phyloP scores from a whole-genome alignment of 805 yeast species.

The Metschnikowia similis region DNA sequence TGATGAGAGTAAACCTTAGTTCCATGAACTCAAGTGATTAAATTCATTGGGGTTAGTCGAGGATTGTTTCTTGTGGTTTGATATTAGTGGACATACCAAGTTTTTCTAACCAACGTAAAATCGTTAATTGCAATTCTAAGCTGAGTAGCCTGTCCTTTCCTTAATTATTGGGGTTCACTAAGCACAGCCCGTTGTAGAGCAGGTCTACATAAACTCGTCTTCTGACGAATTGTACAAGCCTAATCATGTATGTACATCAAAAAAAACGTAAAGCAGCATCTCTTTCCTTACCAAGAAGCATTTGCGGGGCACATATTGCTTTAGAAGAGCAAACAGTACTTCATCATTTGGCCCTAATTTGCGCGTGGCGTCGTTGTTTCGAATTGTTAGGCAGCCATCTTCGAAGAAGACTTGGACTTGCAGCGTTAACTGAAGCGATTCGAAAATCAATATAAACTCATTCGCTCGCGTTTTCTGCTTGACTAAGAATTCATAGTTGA shows the following conservation, averaged over 20 bases:
- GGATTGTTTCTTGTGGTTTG: too few relatives aligned
- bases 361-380: slow-evolving; percentile 12
- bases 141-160: too few relatives aligned
- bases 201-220: too few relatives aligned
- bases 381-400: slow-evolving; percentile 7
- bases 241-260: slow-evolving; percentile 1
- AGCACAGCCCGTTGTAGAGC: too few relatives aligned
- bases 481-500: slow-evolving; percentile 8
- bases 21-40: too few relatives aligned
- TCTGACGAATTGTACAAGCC: not conserved
- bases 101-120: too few relatives aligned
- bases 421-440: slow-evolving; percentile 15
- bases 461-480: slow-evolving; percentile 1
- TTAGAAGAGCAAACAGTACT: slow-evolving; percentile 10
- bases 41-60: too few relatives aligned
- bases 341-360: slow-evolving; percentile 5
- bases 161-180: too few relatives aligned
- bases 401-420: slow-evolving; percentile 10
- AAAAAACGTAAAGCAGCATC: slow-evolving; percentile 10
- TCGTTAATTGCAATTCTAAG: too few relatives aligned
- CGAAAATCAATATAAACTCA: slow-evolving; percentile 14
- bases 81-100: too few relatives aligned
- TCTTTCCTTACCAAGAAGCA: slow-evolving; percentile 9
- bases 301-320: slow-evolving; percentile 5
- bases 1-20: too few relatives aligned